These are phyloP conservation scores for Fusarium sp. DNA, from an alignment of 2,329 filamentous ascomycete genomes.

Conservation along the genomic window DNA sequence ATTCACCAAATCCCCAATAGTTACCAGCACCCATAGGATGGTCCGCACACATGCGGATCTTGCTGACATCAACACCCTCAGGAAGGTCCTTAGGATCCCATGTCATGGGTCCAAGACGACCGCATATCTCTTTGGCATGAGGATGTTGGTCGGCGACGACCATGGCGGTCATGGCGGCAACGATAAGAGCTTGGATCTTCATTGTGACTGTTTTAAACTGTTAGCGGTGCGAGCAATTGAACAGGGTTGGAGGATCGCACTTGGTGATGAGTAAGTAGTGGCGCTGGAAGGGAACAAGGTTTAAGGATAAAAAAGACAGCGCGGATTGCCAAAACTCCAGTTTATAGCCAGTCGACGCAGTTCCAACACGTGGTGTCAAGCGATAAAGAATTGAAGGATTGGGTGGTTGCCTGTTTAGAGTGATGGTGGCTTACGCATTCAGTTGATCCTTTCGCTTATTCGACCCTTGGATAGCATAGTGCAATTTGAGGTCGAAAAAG, in stretches of 20 bases:
- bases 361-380: neutral
- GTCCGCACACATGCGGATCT: conserved; percentile 27
- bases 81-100: conserved; percentile 29
- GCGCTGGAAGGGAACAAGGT: neutral
- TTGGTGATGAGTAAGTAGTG: neutral
- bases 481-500: neutral
- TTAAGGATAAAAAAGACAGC: neutral
- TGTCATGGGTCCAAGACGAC: conserved; percentile 28
- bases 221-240: neutral
- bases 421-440: conserved; percentile 4
- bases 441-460: conserved; percentile 8
- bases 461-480: neutral
- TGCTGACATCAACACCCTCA: neutral
- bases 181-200: conserved; percentile 12
- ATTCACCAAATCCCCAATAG: conserved; percentile 33
- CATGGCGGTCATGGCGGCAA: neutral
- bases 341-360: neutral
- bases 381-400: neutral
- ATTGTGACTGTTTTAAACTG: neutral
- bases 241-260: neutral
- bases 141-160: conserved; percentile 21
- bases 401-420: neutral
- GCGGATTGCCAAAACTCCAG: neutral
- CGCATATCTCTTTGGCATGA: conserved; percentile 17
- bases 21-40: conserved; percentile 25